A percentile compares a stretch with the other conserved stretches of the same genome.
phyloP scores from a whole-genome alignment of 805 yeast genomes.

The Saccharomyces paradoxus region DNA sequence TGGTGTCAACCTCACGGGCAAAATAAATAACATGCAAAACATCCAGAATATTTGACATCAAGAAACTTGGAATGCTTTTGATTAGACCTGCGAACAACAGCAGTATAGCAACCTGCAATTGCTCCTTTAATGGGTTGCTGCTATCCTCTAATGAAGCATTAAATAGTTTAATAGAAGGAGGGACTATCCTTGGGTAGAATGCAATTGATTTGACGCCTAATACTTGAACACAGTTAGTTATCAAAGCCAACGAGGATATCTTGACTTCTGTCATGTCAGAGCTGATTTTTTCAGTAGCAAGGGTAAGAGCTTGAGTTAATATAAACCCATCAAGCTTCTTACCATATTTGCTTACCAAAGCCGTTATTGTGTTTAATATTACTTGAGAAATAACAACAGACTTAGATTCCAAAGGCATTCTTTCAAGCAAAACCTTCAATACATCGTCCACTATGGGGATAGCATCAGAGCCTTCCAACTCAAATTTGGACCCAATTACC shows the following conservation, averaged over 20 bases:
- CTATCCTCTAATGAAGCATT: constrained; percentile 23
- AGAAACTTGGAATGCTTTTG: constrained; percentile 78
- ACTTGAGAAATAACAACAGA: constrained; percentile 51
- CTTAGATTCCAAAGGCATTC: constrained; percentile 19
- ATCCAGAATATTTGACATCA: constrained; percentile 58
- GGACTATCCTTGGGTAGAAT: constrained; percentile 74
- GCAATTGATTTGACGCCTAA: constrained; percentile 85
- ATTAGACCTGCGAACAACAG: constrained; percentile 66
- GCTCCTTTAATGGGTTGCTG: constrained; percentile 25
- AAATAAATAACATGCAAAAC: constrained; percentile 51
- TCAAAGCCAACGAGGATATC: constrained; percentile 65
- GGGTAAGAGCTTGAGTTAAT: constrained; percentile 41
- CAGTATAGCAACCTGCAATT: constrained; percentile 60
- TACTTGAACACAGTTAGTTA: constrained; percentile 59
- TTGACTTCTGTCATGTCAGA: constrained; percentile 51
- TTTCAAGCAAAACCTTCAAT: constrained; percentile 43
- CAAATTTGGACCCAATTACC: constrained; percentile 61
- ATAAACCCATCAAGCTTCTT: constrained; percentile 38
- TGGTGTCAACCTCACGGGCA: constrained; percentile 50
- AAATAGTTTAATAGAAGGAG: constrained; percentile 60
- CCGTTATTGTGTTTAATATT: constrained; percentile 58
- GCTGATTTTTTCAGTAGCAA: constrained; percentile 44
- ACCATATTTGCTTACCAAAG: constrained; percentile 57
- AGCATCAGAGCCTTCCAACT: constrained; percentile 51
- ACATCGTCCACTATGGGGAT: constrained; percentile 43